phyloP scores from a whole-genome alignment of 805 yeast species.

The Wickerhamiella galacta region DNA sequence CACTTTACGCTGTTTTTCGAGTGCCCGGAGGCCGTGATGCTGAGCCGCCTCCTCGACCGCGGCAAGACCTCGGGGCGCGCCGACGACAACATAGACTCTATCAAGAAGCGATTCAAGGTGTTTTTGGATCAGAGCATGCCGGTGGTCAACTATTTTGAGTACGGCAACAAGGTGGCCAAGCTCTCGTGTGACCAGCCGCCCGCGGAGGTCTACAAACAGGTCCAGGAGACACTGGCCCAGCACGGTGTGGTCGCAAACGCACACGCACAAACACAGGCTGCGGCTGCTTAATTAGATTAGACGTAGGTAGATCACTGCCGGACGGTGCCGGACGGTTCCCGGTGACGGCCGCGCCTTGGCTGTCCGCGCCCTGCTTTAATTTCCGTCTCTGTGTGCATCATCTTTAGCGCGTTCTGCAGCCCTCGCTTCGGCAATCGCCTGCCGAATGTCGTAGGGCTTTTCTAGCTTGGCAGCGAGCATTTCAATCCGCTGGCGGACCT shows the following conservation, averaged over 20 bases:
- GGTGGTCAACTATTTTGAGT: conserved; percentile 66
- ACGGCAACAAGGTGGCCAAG: conserved; percentile 57
- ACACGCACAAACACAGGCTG: too few species aligned
- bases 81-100: conserved; percentile 85
- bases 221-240: conserved; percentile 44
- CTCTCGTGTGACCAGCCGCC: conserved; percentile 68
- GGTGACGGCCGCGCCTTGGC: too few species aligned
- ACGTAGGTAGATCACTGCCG: too few species aligned
- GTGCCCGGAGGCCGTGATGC: conserved; percentile 70
- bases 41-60: conserved; percentile 67
- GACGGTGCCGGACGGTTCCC: too few species aligned
- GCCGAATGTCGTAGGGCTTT: conserved; percentile 3
- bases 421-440: too few species aligned
- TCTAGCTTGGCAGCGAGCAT: conserved; percentile 21
- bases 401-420: too few species aligned
- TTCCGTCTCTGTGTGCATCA: too few species aligned
- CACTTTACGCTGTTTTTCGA: conserved; percentile 28
- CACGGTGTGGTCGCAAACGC: conserved; percentile 10
- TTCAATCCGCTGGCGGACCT: conserved; percentile 29
- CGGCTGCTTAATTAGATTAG: too few species aligned
- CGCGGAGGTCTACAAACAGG: conserved; percentile 57
- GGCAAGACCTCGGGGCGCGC: conserved; percentile 90
- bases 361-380: background rate
- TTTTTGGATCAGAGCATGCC: conserved; percentile 86
- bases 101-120: conserved; percentile 73